Evolutionary conservation across 345 rosid species (phyloP), one percentile per base, ranked within the genome.

Genomic region (Angophora floribunda): DNA sequence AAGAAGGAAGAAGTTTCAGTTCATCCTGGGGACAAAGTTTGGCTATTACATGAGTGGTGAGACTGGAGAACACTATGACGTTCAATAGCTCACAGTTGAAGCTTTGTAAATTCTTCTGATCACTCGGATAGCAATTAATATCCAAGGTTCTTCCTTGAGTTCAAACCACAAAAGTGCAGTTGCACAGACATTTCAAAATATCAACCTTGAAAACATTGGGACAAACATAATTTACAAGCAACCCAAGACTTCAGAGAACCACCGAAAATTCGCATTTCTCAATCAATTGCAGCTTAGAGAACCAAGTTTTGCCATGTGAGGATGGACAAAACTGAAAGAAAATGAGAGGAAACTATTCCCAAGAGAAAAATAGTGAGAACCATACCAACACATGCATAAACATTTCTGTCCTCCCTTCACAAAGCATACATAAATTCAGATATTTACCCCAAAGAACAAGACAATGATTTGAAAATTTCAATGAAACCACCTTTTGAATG

Each of bases 401-500:
- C 32, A 61, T 61, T 61, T 61, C 67, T 30, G n/a, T 61, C 32
- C 67, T 61, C 16, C 67, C 32, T 61, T 28, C 67, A 11, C 67
- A 26, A 61, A 61, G 32, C 67, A 61, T 28, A 61, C 30, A 28
- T 12, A 61, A 61, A 61, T 61, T 61, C 67, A 26, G 32, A 61
- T 28, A 28, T 61, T 12, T 22, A 13, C 67, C 67, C 65, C 67
- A 28, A 61, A 61, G 14, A 61, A 61, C 4, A 61, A 61, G 32
- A 28, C 32, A 1, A 11, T 12, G 13, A 28, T 3, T 61, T 26
- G 53, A 61, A 61, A 61, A 26, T 61, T 28, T 61, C 32, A 61
- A 61, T 26, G 67, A 28, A 87, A 95, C 89, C 88, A 97, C 99
- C 91, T 96, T 89, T 94, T 97, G 28, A 98, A 90, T 51, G 95